Conservation (phyloP, 2,329 filamentous ascomycete species). For the Escovopsis sp. region DNA sequence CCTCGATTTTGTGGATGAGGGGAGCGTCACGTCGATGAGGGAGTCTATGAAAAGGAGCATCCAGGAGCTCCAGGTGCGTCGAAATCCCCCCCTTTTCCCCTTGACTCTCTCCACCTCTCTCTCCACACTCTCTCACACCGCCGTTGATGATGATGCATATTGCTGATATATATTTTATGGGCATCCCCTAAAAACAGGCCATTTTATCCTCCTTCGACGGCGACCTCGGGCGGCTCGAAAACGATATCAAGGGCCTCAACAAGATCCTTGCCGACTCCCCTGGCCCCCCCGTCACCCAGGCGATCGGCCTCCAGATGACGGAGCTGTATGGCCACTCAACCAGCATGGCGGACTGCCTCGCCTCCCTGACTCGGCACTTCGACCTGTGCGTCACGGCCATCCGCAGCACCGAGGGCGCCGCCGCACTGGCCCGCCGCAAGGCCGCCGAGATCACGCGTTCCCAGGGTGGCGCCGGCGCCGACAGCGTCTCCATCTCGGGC, state of each 20-base stretch:
- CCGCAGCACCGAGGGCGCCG: slow-evolving; percentile 72
- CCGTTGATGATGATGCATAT: not conserved
- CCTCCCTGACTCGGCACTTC: slow-evolving; percentile 74
- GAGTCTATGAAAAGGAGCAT: slow-evolving; percentile 56
- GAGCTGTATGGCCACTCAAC: slow-evolving; percentile 59
- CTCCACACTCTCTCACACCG: no score
- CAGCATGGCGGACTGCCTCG: slow-evolving; percentile 66
- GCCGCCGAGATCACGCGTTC: slow-evolving; percentile 47
- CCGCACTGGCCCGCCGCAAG: slow-evolving; percentile 50
- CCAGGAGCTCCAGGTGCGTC: slow-evolving; percentile 48
- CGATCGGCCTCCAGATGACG: slow-evolving; percentile 39
- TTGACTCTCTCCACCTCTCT: no score
- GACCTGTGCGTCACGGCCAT: slow-evolving; percentile 87
- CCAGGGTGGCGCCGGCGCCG: slow-evolving; percentile 23
- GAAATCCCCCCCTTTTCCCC: slow-evolving; percentile 2
- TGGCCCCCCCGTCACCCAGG: slow-evolving; percentile 16
- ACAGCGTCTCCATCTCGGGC: slow-evolving; percentile 47
- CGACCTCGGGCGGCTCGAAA: slow-evolving; percentile 60
- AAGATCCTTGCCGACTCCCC: slow-evolving; percentile 34
- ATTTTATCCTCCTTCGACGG: slow-evolving; percentile 61
- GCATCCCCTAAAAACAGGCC: slow-evolving; percentile 23
- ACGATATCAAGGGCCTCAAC: slow-evolving; percentile 52
- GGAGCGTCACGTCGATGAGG: slow-evolving; percentile 49
- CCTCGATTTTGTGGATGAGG: slow-evolving; percentile 63
- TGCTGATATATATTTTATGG: not conserved